phyloP scores from a whole-genome alignment of 1,139 yeast species.

The Yamadazyma epiphylla region DNA sequence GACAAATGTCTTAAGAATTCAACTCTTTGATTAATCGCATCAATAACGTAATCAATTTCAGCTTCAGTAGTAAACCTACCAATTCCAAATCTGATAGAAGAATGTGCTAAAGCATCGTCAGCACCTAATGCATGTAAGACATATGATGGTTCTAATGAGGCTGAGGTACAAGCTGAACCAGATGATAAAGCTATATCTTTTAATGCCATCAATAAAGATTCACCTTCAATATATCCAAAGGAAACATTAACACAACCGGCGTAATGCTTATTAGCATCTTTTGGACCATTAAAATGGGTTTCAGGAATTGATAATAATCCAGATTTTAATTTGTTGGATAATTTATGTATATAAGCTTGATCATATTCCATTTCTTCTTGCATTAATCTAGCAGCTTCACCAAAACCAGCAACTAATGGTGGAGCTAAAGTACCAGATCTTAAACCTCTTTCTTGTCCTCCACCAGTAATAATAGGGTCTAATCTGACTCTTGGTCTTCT shows the following conservation, averaged over 20 bases:
- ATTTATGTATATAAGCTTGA: conserved; percentile 58
- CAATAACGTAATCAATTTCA: conserved; percentile 88
- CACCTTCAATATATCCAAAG: conserved; percentile 97
- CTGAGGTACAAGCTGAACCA: conserved; percentile 99
- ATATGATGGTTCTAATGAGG: conserved; percentile 95
- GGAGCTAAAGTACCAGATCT: conserved; percentile 97
- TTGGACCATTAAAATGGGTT: conserved; percentile 85
- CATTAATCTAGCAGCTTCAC: conserved; percentile 93
- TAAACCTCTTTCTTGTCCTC: conserved; percentile 98
- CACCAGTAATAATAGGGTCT: conserved; percentile 93
- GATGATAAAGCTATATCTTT: conserved; percentile 95
- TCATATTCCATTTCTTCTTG: conserved; percentile 72
- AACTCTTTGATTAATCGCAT: conserved; percentile 86
- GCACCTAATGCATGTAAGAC: conserved; percentile 96
- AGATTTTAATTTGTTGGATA: conserved; percentile 68
- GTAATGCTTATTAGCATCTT: conserved; percentile 53
- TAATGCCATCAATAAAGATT: conserved; percentile 93
- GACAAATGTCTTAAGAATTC: conserved; percentile 87
- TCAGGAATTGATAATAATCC: conserved; percentile 82
- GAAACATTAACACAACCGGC: conserved; percentile 96
- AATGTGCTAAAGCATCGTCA: conserved; percentile 97
- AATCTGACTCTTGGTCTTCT: conserved; percentile 98
- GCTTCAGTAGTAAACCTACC: conserved; percentile 97
- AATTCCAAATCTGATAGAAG: conserved; percentile 93
- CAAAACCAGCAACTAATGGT: conserved; percentile 91